Base-by-base conservation (phyloP, 495 filamentous ascomycete species). In the Podospora comata region DNA sequence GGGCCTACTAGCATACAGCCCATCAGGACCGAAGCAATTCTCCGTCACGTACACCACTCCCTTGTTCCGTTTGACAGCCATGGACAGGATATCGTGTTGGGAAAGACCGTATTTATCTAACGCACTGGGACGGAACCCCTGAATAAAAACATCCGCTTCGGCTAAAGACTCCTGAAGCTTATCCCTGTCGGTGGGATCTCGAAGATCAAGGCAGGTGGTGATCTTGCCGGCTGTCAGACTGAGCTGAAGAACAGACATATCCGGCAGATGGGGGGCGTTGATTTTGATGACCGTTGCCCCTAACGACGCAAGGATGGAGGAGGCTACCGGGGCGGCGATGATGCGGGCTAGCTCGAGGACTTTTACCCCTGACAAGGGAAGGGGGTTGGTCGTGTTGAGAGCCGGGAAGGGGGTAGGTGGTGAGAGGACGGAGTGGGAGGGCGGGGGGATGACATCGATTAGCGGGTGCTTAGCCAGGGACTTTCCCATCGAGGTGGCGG, bases 21-120 rank as follows among this genome's bases (percentile, higher is more conserved):
- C 80, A 65, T 78, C 68, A 6, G 70, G 72, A 6, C 87, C 87
- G 68, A 86, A 89, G 70, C 87, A 89, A 77, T 86, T 86, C 77
- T 88, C 86, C 48, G 81, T 81, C 13, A 88, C 83, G 69, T 85
- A 85, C 53, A 89, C 82, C 26, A 86, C 80, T 4, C 86, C 86
- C 70, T 84, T 85, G 6, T 80, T 82, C 15, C 86, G 79, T 54
- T 81, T 80, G 62, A 80, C 78, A 15, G 81, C 83, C 58, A 86
- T 66, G 3, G 77, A 66, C 0, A 82, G 77, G 48, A 87, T 73
- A 11, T 81, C 76, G 15, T 81, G 62, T 0, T 83, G 76, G 2
- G 84, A 83, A 65, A 87, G 85, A 2, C 85, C 85, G 13, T 85
- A 78, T 28, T 78, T 79, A 44, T 83, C 81, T n/a, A 89, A 75